These are phyloP conservation scores for Scutellospora calospora DNA, from an alignment of 371 early-diverging fungal species.

Conservation along the genomic window DNA sequence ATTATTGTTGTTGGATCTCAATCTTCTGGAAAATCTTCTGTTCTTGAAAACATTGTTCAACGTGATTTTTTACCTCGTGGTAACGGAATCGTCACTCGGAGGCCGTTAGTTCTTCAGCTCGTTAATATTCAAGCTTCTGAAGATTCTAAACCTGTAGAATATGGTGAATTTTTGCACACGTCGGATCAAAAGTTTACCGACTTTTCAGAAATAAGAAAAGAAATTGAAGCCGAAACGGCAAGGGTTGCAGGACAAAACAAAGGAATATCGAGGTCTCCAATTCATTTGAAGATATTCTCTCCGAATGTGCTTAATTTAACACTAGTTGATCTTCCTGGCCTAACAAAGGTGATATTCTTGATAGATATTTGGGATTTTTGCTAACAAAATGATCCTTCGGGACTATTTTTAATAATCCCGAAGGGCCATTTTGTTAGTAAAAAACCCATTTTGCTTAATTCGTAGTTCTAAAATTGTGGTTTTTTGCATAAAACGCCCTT, in stretches of 20 bases:
- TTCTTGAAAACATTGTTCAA: conserved; percentile 91
- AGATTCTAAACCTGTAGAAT: conserved; percentile 54
- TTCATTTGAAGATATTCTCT: conserved; percentile 89
- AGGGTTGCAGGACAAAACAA: conserved; percentile 89
- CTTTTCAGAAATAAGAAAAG: conserved; percentile 84
- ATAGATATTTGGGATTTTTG: background rate
- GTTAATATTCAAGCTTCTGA: conserved; percentile 64
- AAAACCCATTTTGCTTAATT: background rate
- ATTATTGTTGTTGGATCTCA: conserved; percentile 90
- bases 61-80: conserved; percentile 94
- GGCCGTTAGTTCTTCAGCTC: conserved; percentile 93
- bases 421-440: background rate
- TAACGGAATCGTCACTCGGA: conserved; percentile 91
- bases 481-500: conserved; percentile 6
- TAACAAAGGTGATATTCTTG: conserved; percentile 76
- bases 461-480: too few relatives aligned
- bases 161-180: conserved; percentile 81
- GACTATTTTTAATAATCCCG: background rate
- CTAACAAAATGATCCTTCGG: background rate
- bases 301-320: conserved; percentile 91
- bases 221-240: conserved; percentile 91
- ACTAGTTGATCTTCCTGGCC: conserved; percentile 93
- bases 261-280: conserved; percentile 86
- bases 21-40: conserved; percentile 93
- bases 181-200: conserved; percentile 82